Base-by-base conservation (phyloP, 2,329 filamentous ascomycete genomes). In the Pezizomycotina sp. region DNA sequence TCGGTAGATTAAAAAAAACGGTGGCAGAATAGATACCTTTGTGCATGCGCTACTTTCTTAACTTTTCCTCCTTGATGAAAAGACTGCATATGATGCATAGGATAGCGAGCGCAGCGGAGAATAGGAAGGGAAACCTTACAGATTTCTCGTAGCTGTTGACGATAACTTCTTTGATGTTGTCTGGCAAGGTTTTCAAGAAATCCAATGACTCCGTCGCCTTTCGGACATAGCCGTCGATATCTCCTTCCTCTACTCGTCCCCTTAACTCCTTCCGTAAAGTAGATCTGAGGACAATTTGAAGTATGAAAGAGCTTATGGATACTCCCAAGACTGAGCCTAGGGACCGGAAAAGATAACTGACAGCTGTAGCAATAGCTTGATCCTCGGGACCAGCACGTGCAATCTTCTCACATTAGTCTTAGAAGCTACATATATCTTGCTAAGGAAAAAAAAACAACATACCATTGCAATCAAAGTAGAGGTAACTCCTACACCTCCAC, bases 341-440 rank as follows among this genome's bases (percentile, higher is more conserved):
- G 1, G 74, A 76, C 24, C 79, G 72, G 62, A 86, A 86, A 15
- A 86, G 68, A 56, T 86, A 86, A 13, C 73, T 78, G 54, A 77
- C 82, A 5, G 80, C 79, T 10, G 79, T 77, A 3, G 74, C 76
- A 1, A 84, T 68, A 2, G 80, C 77, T 43, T 77, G 72, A 47
- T 84, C 78, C 27, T 70, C 63, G 3, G 63, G 61, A 1, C 67
- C 59, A 0, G 74, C 68, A 51, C 82, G 81, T 20, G 77, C 72
- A 45, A 84, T 70, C n/a, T n/a, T n/a, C n/a, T n/a, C 63, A 36
- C 13, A 21, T 18, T 10, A n/a, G 6, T 40, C 3, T 34, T 23
- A 42, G 6, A 22, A 47, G 37, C 47, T 36, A 10, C 24, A 36
- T 26, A 36, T 22, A 20, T 1, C 4, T 27, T 31, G 29, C 27